Conservation (phyloP, 352 stramenopile genomes). For the Phytopythium vexans region DNA sequence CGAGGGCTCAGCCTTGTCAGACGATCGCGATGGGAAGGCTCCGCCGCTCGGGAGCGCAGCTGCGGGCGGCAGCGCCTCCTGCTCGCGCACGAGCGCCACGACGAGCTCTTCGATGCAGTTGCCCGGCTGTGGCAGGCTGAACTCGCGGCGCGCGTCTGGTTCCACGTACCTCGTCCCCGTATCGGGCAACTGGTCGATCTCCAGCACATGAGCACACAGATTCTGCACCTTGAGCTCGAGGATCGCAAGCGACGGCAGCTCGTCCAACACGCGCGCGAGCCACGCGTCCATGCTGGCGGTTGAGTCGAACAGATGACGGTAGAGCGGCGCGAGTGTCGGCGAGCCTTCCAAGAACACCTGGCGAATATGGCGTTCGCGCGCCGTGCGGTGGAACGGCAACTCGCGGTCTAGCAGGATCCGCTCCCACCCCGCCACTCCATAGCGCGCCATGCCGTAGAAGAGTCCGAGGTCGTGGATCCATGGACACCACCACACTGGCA, state of each 20-base stretch:
- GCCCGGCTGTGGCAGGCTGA: constrained; percentile 50
- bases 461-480: constrained; percentile 83
- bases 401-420: constrained; percentile 65
- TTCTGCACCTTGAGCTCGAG: constrained; percentile 73
- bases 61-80: constrained; percentile 27
- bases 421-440: constrained; percentile 73
- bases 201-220: constrained; percentile 45
- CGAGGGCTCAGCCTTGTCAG: too few species aligned
- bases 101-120: constrained; percentile 59
- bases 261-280: constrained; percentile 60
- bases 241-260: constrained; percentile 70
- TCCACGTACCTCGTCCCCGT: constrained; percentile 42
- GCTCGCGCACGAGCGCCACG: constrained; percentile 28
- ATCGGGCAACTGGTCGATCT: constrained; percentile 1
- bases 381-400: constrained; percentile 69
- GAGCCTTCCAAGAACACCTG: constrained; percentile 69
- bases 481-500: constrained; percentile 89
- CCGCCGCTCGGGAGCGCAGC: constrained; percentile 7
- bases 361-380: constrained; percentile 68
- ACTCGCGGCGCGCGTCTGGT: constrained; percentile 52
- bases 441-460: constrained; percentile 76
- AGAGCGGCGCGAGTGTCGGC: constrained; percentile 46
- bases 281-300: constrained; percentile 41
- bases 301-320: constrained; percentile 59
- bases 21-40: not conserved